Conservation (phyloP, 192 early-diverging fungal genomes). For the Rhizophagus prolifer region DNA sequence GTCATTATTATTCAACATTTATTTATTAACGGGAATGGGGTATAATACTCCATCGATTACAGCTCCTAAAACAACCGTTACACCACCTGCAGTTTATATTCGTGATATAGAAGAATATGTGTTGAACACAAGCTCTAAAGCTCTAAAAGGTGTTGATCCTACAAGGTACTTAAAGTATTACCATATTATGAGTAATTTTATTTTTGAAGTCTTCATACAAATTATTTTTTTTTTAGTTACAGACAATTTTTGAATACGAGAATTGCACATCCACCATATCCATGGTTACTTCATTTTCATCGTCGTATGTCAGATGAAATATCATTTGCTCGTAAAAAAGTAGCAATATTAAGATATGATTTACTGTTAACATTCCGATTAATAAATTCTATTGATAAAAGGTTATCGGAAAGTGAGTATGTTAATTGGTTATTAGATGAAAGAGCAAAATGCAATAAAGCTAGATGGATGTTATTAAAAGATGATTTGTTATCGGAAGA, state of each 20-base stretch:
- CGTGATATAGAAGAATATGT: conserved; percentile 50
- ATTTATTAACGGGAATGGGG: neutral
- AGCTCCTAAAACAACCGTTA: conserved; percentile 25
- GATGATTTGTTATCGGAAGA: neutral
- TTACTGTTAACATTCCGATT: conserved; percentile 45
- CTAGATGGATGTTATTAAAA: conserved; percentile 17
- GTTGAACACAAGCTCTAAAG: conserved; percentile 21
- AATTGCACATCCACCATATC: conserved; percentile 26
- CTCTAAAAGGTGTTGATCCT: neutral
- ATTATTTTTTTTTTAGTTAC: conserved; percentile 24
- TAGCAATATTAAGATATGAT: conserved; percentile 51
- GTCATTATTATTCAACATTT: conserved; percentile 7
- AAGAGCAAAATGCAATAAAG: conserved; percentile 36
- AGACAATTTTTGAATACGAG: conserved; percentile 28
- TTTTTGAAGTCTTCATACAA: neutral
- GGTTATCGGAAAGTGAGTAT: conserved; percentile 50
- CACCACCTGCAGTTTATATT: conserved; percentile 47
- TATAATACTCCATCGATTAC: neutral
- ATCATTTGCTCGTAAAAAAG: conserved; percentile 45
- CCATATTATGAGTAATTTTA: no score
- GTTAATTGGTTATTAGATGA: conserved; percentile 56
- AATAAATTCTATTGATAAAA: conserved; percentile 48
- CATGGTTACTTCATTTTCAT: conserved; percentile 45
- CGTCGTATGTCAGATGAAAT: conserved; percentile 48
- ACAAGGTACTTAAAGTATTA: neutral